Conservation (phyloP, 805 yeast genomes). For the Naumovozyma dairenensis region DNA sequence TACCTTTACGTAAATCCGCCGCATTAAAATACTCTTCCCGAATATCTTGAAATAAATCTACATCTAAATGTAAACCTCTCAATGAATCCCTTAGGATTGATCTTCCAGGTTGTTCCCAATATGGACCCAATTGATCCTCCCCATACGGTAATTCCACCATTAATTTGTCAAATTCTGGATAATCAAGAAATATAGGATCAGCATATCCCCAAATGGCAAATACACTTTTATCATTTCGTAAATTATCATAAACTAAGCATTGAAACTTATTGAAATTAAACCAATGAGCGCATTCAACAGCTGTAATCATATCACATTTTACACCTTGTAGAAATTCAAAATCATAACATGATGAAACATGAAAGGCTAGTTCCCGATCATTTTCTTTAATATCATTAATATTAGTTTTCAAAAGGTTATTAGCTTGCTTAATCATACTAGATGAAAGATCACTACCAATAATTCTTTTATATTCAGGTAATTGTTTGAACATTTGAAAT, state of each 20-base stretch:
- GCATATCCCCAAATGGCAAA: conserved; percentile 72
- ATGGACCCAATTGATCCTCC: conserved; percentile 41
- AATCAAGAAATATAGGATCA: conserved; percentile 52
- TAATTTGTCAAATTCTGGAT: conserved; percentile 45
- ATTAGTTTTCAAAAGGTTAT: conserved; percentile 12
- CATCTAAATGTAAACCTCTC: conserved; percentile 10
- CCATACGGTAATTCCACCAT: conserved; percentile 43
- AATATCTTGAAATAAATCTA: conserved; percentile 33
- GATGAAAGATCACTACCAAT: conserved; percentile 56
- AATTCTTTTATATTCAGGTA: conserved; percentile 33
- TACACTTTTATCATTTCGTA: conserved; percentile 53
- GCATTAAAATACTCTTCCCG: conserved; percentile 23
- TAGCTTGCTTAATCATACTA: conserved; percentile 45
- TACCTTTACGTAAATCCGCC: conserved; percentile 10
- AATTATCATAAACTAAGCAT: conserved; percentile 36
- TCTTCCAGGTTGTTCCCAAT: conserved; percentile 87
- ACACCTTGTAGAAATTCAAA: conserved; percentile 8
- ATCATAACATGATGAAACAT: conserved; percentile 27
- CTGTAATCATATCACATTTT: conserved; percentile 50
- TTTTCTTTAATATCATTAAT: too few relatives aligned
- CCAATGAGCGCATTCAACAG: conserved; percentile 91
- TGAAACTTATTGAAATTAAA: conserved; percentile 48
- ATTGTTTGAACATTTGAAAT: conserved; percentile 28
- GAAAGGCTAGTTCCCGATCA: conserved; percentile 11
- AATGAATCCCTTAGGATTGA: conserved; percentile 37